Evolutionary conservation across 139 green algal genomes (phyloP).

Genomic region (Asterochloris erici): DNA sequence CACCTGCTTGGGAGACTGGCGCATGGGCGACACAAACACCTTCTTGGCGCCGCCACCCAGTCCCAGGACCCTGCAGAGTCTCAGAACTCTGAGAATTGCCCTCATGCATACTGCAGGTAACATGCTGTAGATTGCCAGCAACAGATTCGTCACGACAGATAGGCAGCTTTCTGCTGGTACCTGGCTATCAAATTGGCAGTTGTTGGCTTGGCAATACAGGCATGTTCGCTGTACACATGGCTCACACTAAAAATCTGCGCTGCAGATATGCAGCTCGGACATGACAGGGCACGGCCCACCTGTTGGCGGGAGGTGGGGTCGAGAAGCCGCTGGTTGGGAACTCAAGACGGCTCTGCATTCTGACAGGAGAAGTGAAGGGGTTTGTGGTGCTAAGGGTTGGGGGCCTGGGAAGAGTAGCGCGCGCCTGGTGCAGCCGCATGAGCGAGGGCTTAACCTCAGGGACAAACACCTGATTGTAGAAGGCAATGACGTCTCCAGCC

Average conservation of each 20-base stretch:
- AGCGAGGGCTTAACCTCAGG: slow-evolving; percentile 31
- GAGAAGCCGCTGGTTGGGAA: slow-evolving; percentile 11
- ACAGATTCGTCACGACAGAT: too few relatives aligned
- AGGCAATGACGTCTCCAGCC: slow-evolving; percentile 84
- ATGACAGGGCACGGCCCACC: background rate
- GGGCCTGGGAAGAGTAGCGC: background rate
- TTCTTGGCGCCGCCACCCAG: slow-evolving; percentile 16
- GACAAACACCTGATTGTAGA: slow-evolving; percentile 91
- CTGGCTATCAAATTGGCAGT: too few relatives aligned
- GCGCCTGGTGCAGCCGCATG: slow-evolving; percentile 7
- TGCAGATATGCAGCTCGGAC: background rate
- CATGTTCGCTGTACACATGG: too few relatives aligned
- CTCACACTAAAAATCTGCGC: background rate
- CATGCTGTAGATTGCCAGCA: too few relatives aligned
- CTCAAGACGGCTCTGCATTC: background rate
- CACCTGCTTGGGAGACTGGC: slow-evolving; percentile 20
- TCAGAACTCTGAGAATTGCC: background rate
- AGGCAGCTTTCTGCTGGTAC: too few relatives aligned
- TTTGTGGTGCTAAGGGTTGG: background rate
- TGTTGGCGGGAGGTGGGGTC: slow-evolving; percentile 7
- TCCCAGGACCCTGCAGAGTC: background rate
- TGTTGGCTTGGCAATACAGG: too few relatives aligned
- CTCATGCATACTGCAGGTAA: too few relatives aligned
- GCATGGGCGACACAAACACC: slow-evolving; percentile 25
- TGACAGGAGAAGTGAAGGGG: background rate